Conservation (phyloP, 2,329 filamentous ascomycete species). For the Corniculantispora saksenae region DNA sequence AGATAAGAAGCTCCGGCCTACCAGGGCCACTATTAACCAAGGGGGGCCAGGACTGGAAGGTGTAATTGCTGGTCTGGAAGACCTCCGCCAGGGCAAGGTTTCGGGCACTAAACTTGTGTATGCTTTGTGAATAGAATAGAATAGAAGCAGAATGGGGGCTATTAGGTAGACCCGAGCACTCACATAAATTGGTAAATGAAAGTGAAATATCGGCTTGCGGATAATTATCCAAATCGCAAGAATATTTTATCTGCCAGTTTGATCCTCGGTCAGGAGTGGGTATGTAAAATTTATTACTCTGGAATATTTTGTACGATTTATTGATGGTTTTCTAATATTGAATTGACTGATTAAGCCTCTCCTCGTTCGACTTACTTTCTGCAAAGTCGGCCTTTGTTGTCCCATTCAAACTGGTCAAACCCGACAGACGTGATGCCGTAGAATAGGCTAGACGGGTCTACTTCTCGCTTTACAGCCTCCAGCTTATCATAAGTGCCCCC, state of each 20-base stretch:
- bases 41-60: constrained; percentile 35
- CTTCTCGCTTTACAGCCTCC: constrained; percentile 45
- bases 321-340: no score
- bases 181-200: background rate
- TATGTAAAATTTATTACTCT: no score
- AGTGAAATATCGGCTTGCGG: no score
- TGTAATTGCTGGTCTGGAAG: constrained; percentile 34
- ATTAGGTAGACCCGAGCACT: no score
- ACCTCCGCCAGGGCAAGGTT: constrained; percentile 34
- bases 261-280: no score
- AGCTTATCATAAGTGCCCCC: background rate
- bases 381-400: constrained; percentile 7
- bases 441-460: constrained; percentile 45
- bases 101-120: constrained; percentile 47
- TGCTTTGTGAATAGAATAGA: constrained; percentile 33
- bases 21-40: constrained; percentile 25
- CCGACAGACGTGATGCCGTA: constrained; percentile 48
- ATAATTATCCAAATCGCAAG: no score
- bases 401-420: constrained; percentile 45
- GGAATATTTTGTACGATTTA: no score
- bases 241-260: no score
- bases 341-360: background rate
- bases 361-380: background rate
- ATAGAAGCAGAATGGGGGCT: no score
- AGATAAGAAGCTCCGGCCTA: constrained; percentile 36